These are phyloP conservation scores for Globisporangium paroecandrum DNA, from an alignment of 352 stramenopile genomes.

Conservation along the genomic window DNA sequence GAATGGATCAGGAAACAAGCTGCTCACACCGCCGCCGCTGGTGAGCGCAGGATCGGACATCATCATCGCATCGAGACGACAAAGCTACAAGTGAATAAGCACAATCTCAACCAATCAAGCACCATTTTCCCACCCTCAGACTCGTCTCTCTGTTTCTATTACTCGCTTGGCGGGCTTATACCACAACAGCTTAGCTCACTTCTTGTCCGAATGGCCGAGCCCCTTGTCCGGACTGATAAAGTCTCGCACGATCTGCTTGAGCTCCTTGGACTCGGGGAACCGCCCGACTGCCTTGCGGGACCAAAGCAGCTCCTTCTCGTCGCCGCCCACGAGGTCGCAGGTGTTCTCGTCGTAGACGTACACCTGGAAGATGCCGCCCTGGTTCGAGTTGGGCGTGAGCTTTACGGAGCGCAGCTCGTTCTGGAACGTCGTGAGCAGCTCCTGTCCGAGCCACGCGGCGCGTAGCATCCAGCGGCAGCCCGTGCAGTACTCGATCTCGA, in stretches of 20 bases:
- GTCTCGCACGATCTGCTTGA: conserved; percentile 92
- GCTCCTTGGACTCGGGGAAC: conserved; percentile 91
- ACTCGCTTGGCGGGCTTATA: neutral
- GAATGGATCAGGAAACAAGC: neutral
- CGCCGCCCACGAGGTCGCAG: conserved; percentile 14
- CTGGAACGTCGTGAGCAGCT: conserved; percentile 92
- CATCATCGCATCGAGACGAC: conserved; percentile 7
- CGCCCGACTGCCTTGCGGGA: conserved; percentile 71
- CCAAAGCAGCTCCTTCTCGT: conserved; percentile 74
- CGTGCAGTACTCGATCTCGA: conserved; percentile 93
- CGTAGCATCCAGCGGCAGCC: conserved; percentile 89
- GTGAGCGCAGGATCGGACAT: conserved; percentile 8
- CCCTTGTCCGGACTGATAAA: conserved; percentile 71
- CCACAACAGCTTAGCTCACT: conserved; percentile 23
- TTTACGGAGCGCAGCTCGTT: conserved; percentile 66
- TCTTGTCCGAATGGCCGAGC: conserved; percentile 86
- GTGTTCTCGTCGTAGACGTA: conserved; percentile 38
- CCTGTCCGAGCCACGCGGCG: conserved; percentile 86
- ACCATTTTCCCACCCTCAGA: neutral
- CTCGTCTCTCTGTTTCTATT: neutral
- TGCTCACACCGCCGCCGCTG: neutral
- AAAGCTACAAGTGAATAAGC: conserved; percentile 7
- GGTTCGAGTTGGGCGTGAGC: conserved; percentile 54
- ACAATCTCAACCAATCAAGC: neutral
- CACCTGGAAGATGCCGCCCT: conserved; percentile 69